Conservation (phyloP, 2,329 filamentous ascomycete species). For the Hymenoscyphus infarciens region DNA sequence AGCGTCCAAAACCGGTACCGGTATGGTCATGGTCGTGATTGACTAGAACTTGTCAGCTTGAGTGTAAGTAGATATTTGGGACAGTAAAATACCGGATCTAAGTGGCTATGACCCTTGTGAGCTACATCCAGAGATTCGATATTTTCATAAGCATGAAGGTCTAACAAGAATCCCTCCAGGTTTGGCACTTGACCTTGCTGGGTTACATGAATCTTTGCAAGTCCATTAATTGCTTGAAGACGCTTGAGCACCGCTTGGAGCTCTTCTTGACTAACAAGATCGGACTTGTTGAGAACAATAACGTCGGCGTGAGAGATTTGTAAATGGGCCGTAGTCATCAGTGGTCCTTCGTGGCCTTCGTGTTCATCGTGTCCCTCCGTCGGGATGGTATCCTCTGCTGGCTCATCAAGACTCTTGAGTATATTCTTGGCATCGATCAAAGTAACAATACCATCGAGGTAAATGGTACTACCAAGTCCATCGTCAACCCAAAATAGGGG, state of each 20-base stretch:
- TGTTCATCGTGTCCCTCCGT: conserved; percentile 44
- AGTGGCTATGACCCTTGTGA: conserved; percentile 79
- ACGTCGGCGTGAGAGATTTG: conserved; percentile 98
- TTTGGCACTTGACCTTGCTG: conserved; percentile 74
- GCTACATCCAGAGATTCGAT: conserved; percentile 69
- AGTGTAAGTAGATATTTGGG: too few relatives aligned
- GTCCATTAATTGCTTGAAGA: conserved; percentile 80
- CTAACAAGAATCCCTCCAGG: conserved; percentile 81
- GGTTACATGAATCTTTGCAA: conserved; percentile 81
- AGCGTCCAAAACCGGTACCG: conserved; percentile 56
- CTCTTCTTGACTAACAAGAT: conserved; percentile 70
- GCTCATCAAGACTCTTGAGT: conserved; percentile 74
- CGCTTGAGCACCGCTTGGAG: conserved; percentile 66
- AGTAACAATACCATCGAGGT: conserved; percentile 94
- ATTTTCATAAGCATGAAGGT: conserved; percentile 88
- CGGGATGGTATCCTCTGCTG: conserved; percentile 48
- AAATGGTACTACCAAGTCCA: conserved; percentile 90
- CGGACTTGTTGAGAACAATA: conserved; percentile 88
- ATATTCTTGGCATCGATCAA: conserved; percentile 95
- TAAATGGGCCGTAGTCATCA: conserved; percentile 88
- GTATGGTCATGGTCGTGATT: conserved; percentile 78
- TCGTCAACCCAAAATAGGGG: conserved; percentile 98
- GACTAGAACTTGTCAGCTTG: conserved; percentile 46
- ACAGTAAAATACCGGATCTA: conserved; percentile 67
- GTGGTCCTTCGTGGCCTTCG: conserved; percentile 52